Percentiles rank a stretch among this genome's conserved stretches.
phyloP scores from a whole-genome alignment of 2,329 filamentous ascomycete species.

The Sclerotinia borealis region DNA sequence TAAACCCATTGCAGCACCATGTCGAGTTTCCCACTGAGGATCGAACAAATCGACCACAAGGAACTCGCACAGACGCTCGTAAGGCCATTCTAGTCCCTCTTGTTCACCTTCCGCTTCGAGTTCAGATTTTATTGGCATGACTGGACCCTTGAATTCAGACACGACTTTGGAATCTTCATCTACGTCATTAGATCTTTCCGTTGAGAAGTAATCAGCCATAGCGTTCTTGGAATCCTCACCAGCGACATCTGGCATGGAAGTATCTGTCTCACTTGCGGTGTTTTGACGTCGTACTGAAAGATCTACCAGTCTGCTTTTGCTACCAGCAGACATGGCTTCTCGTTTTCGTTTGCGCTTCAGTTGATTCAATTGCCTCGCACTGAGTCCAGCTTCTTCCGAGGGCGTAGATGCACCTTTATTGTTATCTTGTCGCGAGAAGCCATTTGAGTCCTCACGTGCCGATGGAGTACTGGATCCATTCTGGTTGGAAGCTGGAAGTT shows the following conservation, averaged over 20 bases:
- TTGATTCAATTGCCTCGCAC: constrained; percentile 89
- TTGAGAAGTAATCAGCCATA: constrained; percentile 78
- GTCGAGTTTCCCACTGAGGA: constrained; percentile 86
- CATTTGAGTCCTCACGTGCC: constrained; percentile 29
- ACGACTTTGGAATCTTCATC: constrained; percentile 92
- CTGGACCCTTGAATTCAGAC: constrained; percentile 86
- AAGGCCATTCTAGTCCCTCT: constrained; percentile 85
- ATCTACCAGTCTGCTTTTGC: constrained; percentile 85
- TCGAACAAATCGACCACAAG: constrained; percentile 93
- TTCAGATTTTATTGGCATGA: constrained; percentile 76
- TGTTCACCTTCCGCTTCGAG: constrained; percentile 72
- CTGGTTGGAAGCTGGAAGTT: constrained; percentile 38
- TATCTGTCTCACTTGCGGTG: constrained; percentile 22
- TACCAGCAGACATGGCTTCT: constrained; percentile 81
- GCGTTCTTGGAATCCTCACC: constrained; percentile 57
- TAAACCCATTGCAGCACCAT: constrained; percentile 92
- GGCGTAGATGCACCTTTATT: constrained; percentile 19
- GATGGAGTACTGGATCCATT: constrained; percentile 23
- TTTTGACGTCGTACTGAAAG: constrained; percentile 56
- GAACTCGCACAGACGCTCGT: constrained; percentile 88
- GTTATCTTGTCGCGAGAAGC: constrained; percentile 35
- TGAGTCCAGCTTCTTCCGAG: constrained; percentile 66
- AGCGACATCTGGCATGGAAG: constrained; percentile 49
- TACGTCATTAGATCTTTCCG: constrained; percentile 69
- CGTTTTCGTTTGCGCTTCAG: constrained; percentile 91